These are phyloP conservation scores for Lactifluus subvellereus DNA, from an alignment of 768 basidiomycete species.

Conservation along the genomic window DNA sequence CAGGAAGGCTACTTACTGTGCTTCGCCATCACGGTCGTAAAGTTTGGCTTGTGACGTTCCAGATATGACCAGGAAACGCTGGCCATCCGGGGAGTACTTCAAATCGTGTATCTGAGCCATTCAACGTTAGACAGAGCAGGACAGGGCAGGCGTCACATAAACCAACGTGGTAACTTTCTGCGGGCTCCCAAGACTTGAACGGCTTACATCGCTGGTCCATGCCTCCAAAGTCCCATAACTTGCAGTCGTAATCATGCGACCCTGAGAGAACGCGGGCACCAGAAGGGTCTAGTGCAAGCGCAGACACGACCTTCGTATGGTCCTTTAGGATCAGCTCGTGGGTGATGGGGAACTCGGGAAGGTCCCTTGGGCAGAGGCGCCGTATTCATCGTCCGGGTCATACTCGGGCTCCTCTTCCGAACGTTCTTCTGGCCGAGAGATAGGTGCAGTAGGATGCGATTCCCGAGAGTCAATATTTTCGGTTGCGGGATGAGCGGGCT, in stretches of 20 bases:
- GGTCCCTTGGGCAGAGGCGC: slow-evolving; percentile 40
- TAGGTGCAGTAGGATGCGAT: slow-evolving; percentile 8
- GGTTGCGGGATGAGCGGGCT: not conserved
- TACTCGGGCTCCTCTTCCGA: slow-evolving; percentile 31
- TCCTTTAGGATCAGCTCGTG: slow-evolving; percentile 93
- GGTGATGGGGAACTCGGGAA: slow-evolving; percentile 72
- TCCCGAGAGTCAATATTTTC: not conserved
- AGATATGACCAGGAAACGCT: slow-evolving; percentile 79
- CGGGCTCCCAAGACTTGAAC: slow-evolving; percentile 95
- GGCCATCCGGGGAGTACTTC: slow-evolving; percentile 83
- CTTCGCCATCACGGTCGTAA: slow-evolving; percentile 89
- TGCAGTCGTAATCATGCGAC: slow-evolving; percentile 96
- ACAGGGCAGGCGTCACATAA: slow-evolving; percentile 21
- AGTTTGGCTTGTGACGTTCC: slow-evolving; percentile 85
- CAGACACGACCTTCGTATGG: slow-evolving; percentile 93
- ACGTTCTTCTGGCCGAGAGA: not conserved
- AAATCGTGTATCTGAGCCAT: slow-evolving; percentile 74
- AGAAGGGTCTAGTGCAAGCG: slow-evolving; percentile 86
- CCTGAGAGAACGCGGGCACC: slow-evolving; percentile 89
- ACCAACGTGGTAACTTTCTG: slow-evolving; percentile 83
- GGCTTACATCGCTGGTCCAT: slow-evolving; percentile 90
- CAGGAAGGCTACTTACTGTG: slow-evolving; percentile 56
- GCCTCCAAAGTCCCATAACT: slow-evolving; percentile 98
- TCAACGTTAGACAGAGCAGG: slow-evolving; percentile 6
- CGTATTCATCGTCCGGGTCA: slow-evolving; percentile 40